These are phyloP conservation scores for Colletotrichum ledebouriae DNA, from an alignment of 2,329 filamentous ascomycete species.

Conservation along the genomic window DNA sequence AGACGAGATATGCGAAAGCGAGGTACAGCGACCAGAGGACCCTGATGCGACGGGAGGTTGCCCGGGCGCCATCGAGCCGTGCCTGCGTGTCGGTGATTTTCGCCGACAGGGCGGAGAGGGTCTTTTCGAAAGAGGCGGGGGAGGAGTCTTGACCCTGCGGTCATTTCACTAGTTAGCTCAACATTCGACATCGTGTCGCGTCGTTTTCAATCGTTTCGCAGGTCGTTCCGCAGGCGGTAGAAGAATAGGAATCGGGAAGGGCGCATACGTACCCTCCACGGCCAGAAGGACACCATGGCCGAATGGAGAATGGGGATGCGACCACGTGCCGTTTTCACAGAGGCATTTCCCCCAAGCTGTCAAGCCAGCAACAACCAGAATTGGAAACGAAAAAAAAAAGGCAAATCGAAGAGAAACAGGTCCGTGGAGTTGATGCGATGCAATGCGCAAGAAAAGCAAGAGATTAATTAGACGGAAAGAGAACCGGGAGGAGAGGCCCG, in stretches of 20 bases:
- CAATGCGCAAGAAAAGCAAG: constrained; percentile 7
- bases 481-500: not conserved
- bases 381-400: constrained; percentile 1
- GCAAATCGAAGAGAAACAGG: not conserved
- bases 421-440: constrained; percentile 14
- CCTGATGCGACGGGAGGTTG: constrained; percentile 81
- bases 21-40: constrained; percentile 93
- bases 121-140: constrained; percentile 93
- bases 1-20: constrained; percentile 90
- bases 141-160: constrained; percentile 81
- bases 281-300: constrained; percentile 86
- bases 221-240: not conserved
- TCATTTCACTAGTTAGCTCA: not conserved
- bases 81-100: constrained; percentile 85
- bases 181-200: too few species aligned
- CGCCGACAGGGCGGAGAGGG: constrained; percentile 81
- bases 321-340: constrained; percentile 38
- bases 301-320: constrained; percentile 27
- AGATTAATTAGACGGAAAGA: constrained; percentile 19
- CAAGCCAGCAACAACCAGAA: constrained; percentile 5
- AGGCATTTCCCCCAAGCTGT: constrained; percentile 35
- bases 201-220: not conserved
- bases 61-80: constrained; percentile 79
- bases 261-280: constrained; percentile 75
- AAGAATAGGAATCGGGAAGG: too few species aligned